Percentiles rank a stretch among this genome's conserved stretches.
These are phyloP conservation scores for Plasmodium inui DNA, from an alignment of 169 alveolate species.

Conservation along the genomic window DNA sequence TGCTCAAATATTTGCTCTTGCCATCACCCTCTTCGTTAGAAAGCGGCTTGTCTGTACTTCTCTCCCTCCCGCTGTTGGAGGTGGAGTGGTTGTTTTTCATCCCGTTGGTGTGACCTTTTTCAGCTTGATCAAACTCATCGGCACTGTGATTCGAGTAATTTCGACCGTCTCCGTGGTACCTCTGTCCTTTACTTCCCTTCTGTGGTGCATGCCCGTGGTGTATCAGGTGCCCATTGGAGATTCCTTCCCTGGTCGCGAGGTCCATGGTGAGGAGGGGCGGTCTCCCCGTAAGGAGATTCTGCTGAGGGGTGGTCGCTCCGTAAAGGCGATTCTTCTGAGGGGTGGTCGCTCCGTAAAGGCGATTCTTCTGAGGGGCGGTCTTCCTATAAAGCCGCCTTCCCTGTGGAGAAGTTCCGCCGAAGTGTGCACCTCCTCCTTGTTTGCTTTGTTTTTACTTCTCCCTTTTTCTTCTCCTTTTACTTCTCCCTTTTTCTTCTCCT, in stretches of 20 bases:
- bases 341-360: background rate
- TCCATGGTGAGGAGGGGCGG: background rate
- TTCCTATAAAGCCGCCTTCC: background rate
- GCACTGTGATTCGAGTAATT: background rate
- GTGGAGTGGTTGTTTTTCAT: background rate
- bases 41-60: background rate
- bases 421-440: background rate
- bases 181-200: background rate
- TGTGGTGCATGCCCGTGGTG: background rate
- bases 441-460: too few relatives aligned
- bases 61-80: background rate
- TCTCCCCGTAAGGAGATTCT: background rate
- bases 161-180: background rate
- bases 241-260: background rate
- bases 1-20: background rate
- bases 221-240: background rate
- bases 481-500: too few relatives aligned
- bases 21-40: slow-evolving; percentile 8
- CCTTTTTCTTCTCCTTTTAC: too few relatives aligned
- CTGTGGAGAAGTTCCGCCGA: background rate
- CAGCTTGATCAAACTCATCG: background rate
- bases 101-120: background rate
- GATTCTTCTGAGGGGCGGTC: too few relatives aligned
- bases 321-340: background rate
- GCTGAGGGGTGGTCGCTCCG: too few relatives aligned